Conservation (phyloP, 441 rosid species). For the Mallotus japonicus region DNA sequence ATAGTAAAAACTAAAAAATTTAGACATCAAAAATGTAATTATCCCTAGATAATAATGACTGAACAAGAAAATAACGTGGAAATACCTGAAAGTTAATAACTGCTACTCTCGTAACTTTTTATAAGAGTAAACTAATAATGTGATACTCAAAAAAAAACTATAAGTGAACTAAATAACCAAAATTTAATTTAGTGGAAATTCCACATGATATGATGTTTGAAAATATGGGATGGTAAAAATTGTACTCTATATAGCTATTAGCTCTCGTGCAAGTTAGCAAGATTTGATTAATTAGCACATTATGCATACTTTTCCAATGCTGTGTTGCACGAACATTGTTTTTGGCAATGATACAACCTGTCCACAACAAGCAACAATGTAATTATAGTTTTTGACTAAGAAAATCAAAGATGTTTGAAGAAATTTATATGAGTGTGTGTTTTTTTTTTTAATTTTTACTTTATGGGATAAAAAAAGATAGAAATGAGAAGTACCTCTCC, state of each 20-base stretch:
- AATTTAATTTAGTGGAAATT: neutral
- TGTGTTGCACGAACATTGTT: conserved; percentile 13
- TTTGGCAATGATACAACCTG: conserved; percentile 26
- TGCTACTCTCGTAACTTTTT: no score
- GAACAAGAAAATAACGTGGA: no score
- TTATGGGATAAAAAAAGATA: neutral
- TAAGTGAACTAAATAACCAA: no score
- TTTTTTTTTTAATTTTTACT: neutral
- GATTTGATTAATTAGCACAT: neutral
- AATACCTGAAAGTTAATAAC: no score
- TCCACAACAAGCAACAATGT: conserved; percentile 29
- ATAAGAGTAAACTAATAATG: no score
- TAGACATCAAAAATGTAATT: no score
- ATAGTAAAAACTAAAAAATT: no score
- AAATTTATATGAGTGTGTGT: conserved; percentile 15
- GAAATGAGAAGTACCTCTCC: conserved; percentile 20
- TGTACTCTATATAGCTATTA: neutral
- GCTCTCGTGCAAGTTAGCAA: conserved; percentile 24
- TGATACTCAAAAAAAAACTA: no score
- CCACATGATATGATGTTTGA: neutral
- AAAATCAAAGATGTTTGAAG: conserved; percentile 23
- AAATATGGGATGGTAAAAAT: neutral
- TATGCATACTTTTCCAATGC: conserved; percentile 20
- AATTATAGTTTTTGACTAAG: conserved; percentile 51
- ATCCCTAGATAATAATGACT: no score